Conservation (phyloP, 2,329 filamentous ascomycete species). For the Colletotrichum somersetense region DNA sequence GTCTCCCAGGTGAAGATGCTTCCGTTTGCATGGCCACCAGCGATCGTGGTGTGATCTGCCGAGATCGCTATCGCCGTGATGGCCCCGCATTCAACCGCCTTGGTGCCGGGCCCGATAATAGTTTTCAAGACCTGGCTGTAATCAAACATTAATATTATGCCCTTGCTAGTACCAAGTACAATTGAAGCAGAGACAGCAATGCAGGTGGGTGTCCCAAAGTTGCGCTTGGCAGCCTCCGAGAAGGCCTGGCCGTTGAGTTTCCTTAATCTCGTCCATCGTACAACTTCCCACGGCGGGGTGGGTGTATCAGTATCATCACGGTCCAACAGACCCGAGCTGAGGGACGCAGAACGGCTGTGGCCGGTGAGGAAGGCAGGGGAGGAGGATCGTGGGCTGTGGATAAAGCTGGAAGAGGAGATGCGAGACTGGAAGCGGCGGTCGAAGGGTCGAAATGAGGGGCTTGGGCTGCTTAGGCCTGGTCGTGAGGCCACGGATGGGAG, state of each 20-base stretch:
- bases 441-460: slow-evolving; percentile 90
- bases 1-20: slow-evolving; percentile 98
- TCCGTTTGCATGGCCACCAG: slow-evolving; percentile 88
- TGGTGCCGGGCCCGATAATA: slow-evolving; percentile 93
- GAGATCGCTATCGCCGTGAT: slow-evolving; percentile 91
- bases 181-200: slow-evolving; percentile 89
- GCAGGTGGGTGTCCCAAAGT: slow-evolving; percentile 92
- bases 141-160: slow-evolving; percentile 95
- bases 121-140: slow-evolving; percentile 95
- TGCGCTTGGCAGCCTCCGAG: slow-evolving; percentile 91
- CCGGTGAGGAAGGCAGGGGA: slow-evolving; percentile 83
- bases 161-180: slow-evolving; percentile 92
- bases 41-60: slow-evolving; percentile 92
- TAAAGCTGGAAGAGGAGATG: slow-evolving; percentile 71
- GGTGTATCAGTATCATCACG: slow-evolving; percentile 76
- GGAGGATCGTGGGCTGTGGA: slow-evolving; percentile 73
- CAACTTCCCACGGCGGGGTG: slow-evolving; percentile 93
- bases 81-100: slow-evolving; percentile 91
- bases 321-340: slow-evolving; percentile 77
- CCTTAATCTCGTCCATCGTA: slow-evolving; percentile 93
- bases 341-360: slow-evolving; percentile 85
- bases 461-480: slow-evolving; percentile 75
- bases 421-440: slow-evolving; percentile 94
- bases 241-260: slow-evolving; percentile 92
- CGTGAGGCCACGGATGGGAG: slow-evolving; percentile 77